Evolutionary conservation across 2,329 filamentous ascomycete species (phyloP).

Genomic region (Fusarium oligoseptatum): DNA sequence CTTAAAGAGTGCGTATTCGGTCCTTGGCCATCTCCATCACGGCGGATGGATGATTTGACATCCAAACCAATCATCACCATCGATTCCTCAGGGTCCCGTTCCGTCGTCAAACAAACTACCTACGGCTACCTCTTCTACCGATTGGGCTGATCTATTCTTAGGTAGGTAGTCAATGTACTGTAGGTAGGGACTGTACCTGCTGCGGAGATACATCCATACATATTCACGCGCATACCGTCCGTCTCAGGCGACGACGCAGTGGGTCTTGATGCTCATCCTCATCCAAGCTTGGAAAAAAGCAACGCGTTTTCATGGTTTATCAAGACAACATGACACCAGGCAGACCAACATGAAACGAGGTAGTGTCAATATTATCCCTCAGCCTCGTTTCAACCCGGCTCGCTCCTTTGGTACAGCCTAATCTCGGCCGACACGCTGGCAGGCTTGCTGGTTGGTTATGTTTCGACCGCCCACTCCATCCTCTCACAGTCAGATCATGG

Average conservation of each 20-base stretch:
- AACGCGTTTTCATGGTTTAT: not conserved
- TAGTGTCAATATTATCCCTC: conserved; percentile 1
- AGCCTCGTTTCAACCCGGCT: conserved; percentile 15
- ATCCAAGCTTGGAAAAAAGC: not conserved
- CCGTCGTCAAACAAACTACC: not conserved
- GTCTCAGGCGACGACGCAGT: conserved; percentile 9
- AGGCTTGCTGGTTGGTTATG: conserved; percentile 11
- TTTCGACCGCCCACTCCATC: conserved; percentile 1
- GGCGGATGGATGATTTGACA: not conserved
- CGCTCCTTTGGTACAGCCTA: not conserved
- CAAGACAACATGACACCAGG: conserved; percentile 15
- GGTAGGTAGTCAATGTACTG: not conserved
- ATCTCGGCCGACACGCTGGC: not conserved
- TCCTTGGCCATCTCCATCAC: not conserved
- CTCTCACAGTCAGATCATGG: conserved; percentile 7
- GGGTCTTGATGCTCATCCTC: conserved; percentile 1
- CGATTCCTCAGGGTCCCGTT: not conserved
- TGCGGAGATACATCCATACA: conserved; percentile 6
- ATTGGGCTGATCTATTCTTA: conserved; percentile 1
- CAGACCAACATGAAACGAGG: conserved; percentile 14
- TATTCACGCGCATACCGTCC: conserved; percentile 6
- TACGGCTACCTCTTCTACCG: not conserved
- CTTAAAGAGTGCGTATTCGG: not conserved
- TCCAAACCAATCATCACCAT: not conserved
- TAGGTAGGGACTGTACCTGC: not conserved